Base-by-base conservation (phyloP, 352 stramenopile genomes). In the Phytopythium cucurbitacearum region DNA sequence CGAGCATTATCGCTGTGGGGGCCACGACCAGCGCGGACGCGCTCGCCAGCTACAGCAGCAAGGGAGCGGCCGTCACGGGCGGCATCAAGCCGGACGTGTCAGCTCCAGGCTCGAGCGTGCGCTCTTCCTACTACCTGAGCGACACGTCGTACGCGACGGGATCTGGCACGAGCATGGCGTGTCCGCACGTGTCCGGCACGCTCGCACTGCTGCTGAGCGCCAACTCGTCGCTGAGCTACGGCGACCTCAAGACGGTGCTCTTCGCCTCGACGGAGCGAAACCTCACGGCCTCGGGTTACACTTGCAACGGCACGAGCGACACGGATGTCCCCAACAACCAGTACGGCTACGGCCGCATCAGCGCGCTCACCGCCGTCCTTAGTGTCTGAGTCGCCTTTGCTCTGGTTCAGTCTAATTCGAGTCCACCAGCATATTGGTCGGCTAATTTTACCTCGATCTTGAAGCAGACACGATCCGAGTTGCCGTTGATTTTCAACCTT, bases 281-380 rank as follows among this genome's bases (percentile, higher is more conserved):
- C 7, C 49, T 70, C 12, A 46, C 38, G 40, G 15, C 51, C n/a
- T 21, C 47, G 4, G 37, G 40, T 12, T 66, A 60, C 34, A 56
- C 60, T 5, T 84, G 70, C 40, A 67, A 69, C 38, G 65, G 61
- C 6, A 75, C 64, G 0, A 34, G 62, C 16, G 73, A 81, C 36
- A 48, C 40, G 1, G 62, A 62, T 1, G 76, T 76, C 40, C 78
- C 78, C 2, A 89, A 89, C 69, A 82, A 82, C 53, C 64, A 72
- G n/a, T 77, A 71, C 16, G 72, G 72, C 42, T 75, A 82, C 40
- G 72, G 72, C n/a, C 72, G 69, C 15, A 43, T 79, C 41, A 68
- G 79, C 45, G 68, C 68, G 28, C 68, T 73, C 48, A 64, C 59
- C 13, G 42, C 52, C 37, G 21, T 28, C 21, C 21, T 28, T 28